Evolutionary conservation across 768 basidiomycete genomes (phyloP), one percentile per base, ranked within the genome.

Genomic region (Leccinum fibrillosum): DNA sequence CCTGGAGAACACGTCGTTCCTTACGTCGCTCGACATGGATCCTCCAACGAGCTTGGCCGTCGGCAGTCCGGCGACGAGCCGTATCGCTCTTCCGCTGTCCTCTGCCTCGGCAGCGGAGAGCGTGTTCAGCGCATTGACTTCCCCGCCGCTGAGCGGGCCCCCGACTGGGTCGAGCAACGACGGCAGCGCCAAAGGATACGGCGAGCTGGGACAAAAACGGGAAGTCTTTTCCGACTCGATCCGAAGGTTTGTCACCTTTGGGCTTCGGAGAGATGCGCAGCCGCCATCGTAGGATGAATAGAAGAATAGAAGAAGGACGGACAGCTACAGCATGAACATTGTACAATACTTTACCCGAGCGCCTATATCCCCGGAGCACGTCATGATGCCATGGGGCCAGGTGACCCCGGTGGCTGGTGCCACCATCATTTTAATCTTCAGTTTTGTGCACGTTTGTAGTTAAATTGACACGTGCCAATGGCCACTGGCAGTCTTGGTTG

Each of bases 11-110:
- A 89, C 90, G 0, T 98, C 97, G 0, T 98, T 99, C 81, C 83
- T 99, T 32, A 89, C 94, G 0, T 82, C 87, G 0, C 81, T 99
- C 32, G 97, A 99, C 72, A 99, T 99, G 97, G 95, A 98, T 62
- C 94, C 94, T 1, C 76, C 84, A 0, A 70, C 78, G 5, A 79
- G 74, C 50, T 74, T 80, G n/a, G 83, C 78, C 45, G 74, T 87
- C 17, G 76, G 84, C 5, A 89, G 87, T 63, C 89, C 90, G 1
- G 82, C 81, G 13, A 80, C 80, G 2, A 89, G 86, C 62, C 79
- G 84, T 23, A 79, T 86, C 10, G 77, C 82, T 5, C 75, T 89
- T 7, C 82, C 82, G 1, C 67, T 77, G 23, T 69, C 76, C 0
- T 70, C 68, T 4, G 50, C 69, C 5, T 64, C 64, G 26, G 74